Conservation (phyloP, 1,284 basidiomycete species). For the Marasmius fiardii region DNA sequence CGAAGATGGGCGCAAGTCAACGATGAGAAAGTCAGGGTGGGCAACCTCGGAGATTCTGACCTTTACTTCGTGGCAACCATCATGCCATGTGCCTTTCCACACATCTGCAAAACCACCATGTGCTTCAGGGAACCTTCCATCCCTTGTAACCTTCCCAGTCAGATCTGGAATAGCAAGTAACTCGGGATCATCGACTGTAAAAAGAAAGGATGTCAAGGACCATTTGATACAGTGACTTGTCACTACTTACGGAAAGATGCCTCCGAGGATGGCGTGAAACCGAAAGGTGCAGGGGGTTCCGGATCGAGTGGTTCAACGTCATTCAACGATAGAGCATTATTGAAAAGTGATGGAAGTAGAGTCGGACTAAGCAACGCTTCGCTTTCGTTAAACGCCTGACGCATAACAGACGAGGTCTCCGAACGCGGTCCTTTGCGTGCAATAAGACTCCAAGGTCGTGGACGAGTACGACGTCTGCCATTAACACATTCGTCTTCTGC, state of each 20-base stretch:
- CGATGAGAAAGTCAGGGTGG: background rate
- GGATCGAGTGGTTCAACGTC: background rate
- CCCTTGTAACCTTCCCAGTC: constrained; percentile 30
- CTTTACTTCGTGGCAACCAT: constrained; percentile 16
- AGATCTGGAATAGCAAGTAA: constrained; percentile 25
- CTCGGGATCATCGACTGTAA: background rate
- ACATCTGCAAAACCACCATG: constrained; percentile 45
- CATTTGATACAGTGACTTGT: background rate
- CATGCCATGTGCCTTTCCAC: constrained; percentile 35
- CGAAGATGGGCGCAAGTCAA: background rate
- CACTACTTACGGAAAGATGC: background rate
- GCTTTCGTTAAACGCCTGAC: constrained; percentile 19
- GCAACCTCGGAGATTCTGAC: constrained; percentile 6
- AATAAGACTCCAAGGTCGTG: constrained; percentile 35
- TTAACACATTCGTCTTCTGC: constrained; percentile 24
- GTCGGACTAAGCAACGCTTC: constrained; percentile 27
- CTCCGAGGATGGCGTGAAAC: background rate
- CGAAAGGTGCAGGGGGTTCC: background rate
- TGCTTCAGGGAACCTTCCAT: constrained; percentile 32
- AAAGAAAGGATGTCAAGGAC: background rate
- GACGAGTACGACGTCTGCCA: constrained; percentile 24
- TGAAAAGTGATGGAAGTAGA: constrained; percentile 26
- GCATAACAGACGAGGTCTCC: constrained; percentile 31
- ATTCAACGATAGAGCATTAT: background rate
- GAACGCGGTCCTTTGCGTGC: constrained; percentile 33